These are phyloP conservation scores for Datisca glomerata DNA, from an alignment of 306 rosid species.

Conservation along the genomic window DNA sequence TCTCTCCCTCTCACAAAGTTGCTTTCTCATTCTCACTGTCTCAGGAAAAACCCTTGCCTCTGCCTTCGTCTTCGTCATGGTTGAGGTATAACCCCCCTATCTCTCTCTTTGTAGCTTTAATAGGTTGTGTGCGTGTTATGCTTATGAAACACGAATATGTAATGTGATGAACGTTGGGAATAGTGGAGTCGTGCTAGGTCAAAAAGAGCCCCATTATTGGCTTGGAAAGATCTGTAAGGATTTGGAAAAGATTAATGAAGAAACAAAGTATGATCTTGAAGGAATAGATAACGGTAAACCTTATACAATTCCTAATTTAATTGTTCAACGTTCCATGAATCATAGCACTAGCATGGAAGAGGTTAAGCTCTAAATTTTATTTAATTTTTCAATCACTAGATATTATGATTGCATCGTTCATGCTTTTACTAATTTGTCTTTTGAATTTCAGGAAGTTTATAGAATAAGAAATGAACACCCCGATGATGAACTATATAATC, in stretches of 20 bases:
- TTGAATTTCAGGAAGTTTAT: background rate
- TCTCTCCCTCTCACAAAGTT: too few relatives aligned
- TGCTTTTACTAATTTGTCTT: background rate
- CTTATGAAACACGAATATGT: background rate
- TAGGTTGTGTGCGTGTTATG: background rate
- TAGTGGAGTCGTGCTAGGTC: background rate
- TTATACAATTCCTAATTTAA: background rate
- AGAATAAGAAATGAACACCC: background rate
- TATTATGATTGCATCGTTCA: background rate
- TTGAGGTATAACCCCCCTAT: too few relatives aligned
- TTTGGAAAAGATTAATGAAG: background rate
- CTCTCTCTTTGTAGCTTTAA: too few relatives aligned
- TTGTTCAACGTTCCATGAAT: background rate
- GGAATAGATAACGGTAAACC: background rate
- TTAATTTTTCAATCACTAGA: too few relatives aligned
- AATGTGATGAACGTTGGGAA: background rate
- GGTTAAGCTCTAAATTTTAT: background rate
- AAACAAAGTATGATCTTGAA: background rate
- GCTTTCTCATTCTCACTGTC: too few relatives aligned
- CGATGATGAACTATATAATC: too few relatives aligned
- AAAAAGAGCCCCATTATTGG: background rate
- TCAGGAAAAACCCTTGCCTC: too few relatives aligned
- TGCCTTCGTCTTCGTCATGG: too few relatives aligned
- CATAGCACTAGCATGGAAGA: background rate
- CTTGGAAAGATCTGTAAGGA: background rate